phyloP scores from a whole-genome alignment of 2,329 filamentous ascomycete genomes.

The Sporothrix euskadiensis region DNA sequence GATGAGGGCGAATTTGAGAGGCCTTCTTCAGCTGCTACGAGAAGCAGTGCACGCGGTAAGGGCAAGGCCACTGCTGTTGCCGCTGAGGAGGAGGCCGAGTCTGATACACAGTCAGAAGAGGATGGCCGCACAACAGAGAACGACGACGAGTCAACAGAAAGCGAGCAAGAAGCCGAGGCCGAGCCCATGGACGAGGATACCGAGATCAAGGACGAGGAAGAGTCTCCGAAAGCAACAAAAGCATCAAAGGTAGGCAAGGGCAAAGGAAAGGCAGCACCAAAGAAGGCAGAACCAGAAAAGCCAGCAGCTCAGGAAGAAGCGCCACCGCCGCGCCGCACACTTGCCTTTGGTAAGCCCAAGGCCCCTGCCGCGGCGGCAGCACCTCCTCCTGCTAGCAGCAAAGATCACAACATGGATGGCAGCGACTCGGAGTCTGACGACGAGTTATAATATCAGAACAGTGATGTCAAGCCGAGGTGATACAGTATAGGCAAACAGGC shows the following conservation, averaged over 20 bases:
- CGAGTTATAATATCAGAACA: slow-evolving; percentile 47
- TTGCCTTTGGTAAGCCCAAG: slow-evolving; percentile 30
- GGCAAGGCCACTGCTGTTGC: neutral
- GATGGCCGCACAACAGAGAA: slow-evolving; percentile 37
- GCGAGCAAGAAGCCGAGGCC: slow-evolving; percentile 43
- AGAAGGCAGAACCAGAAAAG: neutral
- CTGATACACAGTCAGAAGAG: slow-evolving; percentile 22
- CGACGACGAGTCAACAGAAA: slow-evolving; percentile 48
- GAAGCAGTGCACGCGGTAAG: neutral
- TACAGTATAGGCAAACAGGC: neutral
- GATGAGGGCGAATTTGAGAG: slow-evolving; percentile 50
- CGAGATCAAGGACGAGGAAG: neutral
- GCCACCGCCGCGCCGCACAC: slow-evolving; percentile 36
- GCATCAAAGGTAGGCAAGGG: neutral
- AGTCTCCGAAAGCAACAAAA: neutral
- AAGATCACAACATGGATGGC: slow-evolving; percentile 30
- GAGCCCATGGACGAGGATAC: slow-evolving; percentile 27
- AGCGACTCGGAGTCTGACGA: slow-evolving; percentile 59
- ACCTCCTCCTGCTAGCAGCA: slow-evolving; percentile 28
- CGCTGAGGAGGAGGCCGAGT: neutral
- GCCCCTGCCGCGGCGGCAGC: slow-evolving; percentile 22
- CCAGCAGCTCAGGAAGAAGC: slow-evolving; percentile 30
- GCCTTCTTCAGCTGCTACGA: neutral
- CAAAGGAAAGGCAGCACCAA: neutral
- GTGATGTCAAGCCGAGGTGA: neutral